Base-by-base conservation (phyloP, 768 basidiomycete species). In the Macrolepiota dolichaula region DNA sequence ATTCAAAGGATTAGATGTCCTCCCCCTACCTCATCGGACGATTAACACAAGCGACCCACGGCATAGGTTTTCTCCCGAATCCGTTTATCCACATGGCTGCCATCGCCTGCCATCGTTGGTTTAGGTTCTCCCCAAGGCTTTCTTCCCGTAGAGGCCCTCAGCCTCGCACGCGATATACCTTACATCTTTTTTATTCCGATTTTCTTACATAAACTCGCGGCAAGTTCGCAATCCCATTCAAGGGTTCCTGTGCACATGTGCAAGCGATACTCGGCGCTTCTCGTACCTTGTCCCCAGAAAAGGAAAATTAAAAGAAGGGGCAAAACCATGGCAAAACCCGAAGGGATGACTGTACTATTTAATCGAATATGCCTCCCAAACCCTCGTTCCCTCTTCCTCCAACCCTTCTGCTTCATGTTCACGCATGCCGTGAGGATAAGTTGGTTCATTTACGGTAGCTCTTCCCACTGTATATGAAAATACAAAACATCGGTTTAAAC, bases 11-110 rank as follows among this genome's bases (percentile, higher is more conserved):
- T 60, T 51, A 63, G 63, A 60, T 66, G 64, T 24, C 52, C 62
- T 27, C 19, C 42, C 56, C 65, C 73, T 68, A 67, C 67, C 71
- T 79, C 74, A 70, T 80, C 79, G 79, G 79, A 80, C 67, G 57
- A 70, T 66, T 61, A 57, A 58, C 67, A 47, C 65, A 68, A 73
- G 76, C 77, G 77, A 74, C 67, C 54, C 56, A 66, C 76, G 76
- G 76, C 62, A 62, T 60, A 60, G 68, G 19, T 69, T 69, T 72
- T 59, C 64, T 64, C 68, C 77, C 77, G 77, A 63, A 51, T 56
- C 64, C 52, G 63, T 66, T 61, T 53, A 59, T 61, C 54, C 68
- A 65, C 64, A 63, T 67, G 63, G 59, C 59, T 64, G 25, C 51
- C 59, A 36, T 35, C 24, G 22, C 49, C 57, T 57, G 47, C 57